These are phyloP conservation scores for Steccherinum ochraceum DNA, from an alignment of 768 basidiomycete species.

Conservation along the genomic window DNA sequence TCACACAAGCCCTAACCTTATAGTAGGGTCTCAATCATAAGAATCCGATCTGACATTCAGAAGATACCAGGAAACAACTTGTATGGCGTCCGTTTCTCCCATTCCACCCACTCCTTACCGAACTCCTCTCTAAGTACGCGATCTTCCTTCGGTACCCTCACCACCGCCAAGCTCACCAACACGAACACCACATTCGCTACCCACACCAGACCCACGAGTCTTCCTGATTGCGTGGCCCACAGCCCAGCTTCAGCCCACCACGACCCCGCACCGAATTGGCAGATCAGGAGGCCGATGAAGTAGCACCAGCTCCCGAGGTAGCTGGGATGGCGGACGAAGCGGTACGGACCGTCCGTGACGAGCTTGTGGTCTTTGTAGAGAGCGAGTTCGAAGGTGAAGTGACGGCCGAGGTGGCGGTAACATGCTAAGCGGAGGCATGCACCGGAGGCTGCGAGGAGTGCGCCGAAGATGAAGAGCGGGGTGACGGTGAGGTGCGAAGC, in stretches of 20 bases:
- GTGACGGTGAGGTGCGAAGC: background rate
- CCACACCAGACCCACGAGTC: background rate
- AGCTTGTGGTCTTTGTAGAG: conserved; percentile 10
- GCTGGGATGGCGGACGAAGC: conserved; percentile 16
- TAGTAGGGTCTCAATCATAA: no score
- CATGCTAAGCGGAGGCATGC: conserved; percentile 2
- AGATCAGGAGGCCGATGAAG: conserved; percentile 5
- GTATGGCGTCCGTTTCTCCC: conserved; percentile 8
- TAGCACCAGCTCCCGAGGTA: conserved; percentile 9
- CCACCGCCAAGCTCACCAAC: background rate
- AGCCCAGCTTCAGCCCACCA: conserved; percentile 3
- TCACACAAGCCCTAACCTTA: no score
- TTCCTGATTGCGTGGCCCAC: conserved; percentile 1
- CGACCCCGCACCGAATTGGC: conserved; percentile 7
- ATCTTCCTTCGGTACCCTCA: conserved; percentile 10
- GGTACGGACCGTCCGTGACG: conserved; percentile 15
- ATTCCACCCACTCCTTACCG: conserved; percentile 9
- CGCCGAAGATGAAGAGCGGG: background rate
- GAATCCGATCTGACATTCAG: conserved; percentile 3
- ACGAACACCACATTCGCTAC: background rate
- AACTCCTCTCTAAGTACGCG: conserved; percentile 9
- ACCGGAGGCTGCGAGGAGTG: background rate
- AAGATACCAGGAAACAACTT: conserved; percentile 10
- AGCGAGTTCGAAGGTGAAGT: conserved; percentile 9
- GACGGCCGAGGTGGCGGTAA: conserved; percentile 7